Base-by-base conservation (phyloP, 2,329 filamentous ascomycete species). In the Fonsecaea multimorphosa region DNA sequence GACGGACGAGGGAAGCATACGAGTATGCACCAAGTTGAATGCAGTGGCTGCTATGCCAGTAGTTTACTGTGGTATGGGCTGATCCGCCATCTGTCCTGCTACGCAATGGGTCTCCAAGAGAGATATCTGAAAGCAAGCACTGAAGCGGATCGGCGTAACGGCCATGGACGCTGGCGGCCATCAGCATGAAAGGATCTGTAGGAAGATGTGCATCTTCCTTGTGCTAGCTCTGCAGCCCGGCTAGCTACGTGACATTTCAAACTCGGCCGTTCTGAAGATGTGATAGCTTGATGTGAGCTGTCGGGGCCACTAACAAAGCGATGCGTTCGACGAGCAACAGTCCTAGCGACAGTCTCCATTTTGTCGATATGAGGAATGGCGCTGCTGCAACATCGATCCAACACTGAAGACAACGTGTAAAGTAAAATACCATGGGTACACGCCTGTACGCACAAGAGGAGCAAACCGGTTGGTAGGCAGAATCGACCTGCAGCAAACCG, bases 111-210 rank as follows among this genome's bases (percentile, higher is more conserved):
- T 1, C 24, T 11, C 14, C 19, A 24, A 1, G 44, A 2, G 19
- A 9, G 9, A 19, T 24, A 19, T 49, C 12, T 9, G 22, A 8
- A 24, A 24, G 8, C 44, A 22, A 12, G 19, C 19, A 49, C 19
- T 49, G 16, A 32, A 54, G 22, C 16, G 6, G 29, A 32, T 55
- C 31, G 49, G 12, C 27, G 51, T 34, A 31, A 32, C 51, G 32
- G 54, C 16, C 54, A n/a, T 16, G 54, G 29, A 12, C 27, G 12
- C n/a, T 34, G 31, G 12, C 51, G 32, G 51, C 31, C 51, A 32
- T 31, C 31, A 24, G 14, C 32, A 14, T 54, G n/a, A 11, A 54
- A 32, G 27, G 51, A 54, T 54, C 51, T 54, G n/a, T 27, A 54
- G 38, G 16, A 40, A n/a, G 19, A 11, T 11, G 19, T 49, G 14